Evolutionary conservation across 1,284 basidiomycete genomes (phyloP).

Genomic region (Ganoderma lingzhi): DNA sequence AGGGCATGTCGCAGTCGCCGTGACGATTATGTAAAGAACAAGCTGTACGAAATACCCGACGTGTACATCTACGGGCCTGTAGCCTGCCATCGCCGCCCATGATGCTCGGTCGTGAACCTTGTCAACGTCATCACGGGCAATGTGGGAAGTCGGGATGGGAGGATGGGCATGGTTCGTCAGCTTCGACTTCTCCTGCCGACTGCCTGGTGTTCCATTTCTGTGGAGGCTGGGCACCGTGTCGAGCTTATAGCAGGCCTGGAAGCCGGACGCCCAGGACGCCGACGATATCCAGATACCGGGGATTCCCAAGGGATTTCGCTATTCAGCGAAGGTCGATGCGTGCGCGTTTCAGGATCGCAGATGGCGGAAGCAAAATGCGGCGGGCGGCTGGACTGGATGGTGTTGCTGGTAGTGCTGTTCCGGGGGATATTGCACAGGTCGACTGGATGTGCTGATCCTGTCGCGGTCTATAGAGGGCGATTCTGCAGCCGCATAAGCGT

Average conservation of each 20-base stretch:
- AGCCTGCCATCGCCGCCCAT: neutral
- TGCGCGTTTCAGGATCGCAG: conserved; percentile 30
- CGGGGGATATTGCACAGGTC: conserved; percentile 6
- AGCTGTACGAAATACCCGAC: conserved; percentile 6
- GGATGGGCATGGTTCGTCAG: neutral
- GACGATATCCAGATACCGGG: conserved; percentile 26
- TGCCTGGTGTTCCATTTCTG: conserved; percentile 25
- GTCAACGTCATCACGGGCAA: neutral
- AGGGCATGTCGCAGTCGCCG: neutral
- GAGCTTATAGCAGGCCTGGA: conserved; percentile 5
- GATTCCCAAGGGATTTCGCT: conserved; percentile 13
- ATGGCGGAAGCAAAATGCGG: conserved; percentile 34
- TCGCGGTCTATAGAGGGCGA: conserved; percentile 2
- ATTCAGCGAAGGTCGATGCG: conserved; percentile 20
- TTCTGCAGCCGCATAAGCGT: conserved; percentile 14
- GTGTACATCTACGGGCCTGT: conserved; percentile 14
- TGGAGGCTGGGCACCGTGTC: conserved; percentile 14
- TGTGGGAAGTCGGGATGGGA: neutral
- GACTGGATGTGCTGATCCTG: conserved; percentile 20
- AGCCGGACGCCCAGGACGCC: conserved; percentile 17
- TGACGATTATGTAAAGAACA: neutral
- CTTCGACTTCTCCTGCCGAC: conserved; percentile 24
- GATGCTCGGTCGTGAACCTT: conserved; percentile 11
- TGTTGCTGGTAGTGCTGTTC: conserved; percentile 6
- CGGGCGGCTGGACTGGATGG: conserved; percentile 6